phyloP scores from a whole-genome alignment of 345 rosid genomes.

The Linum tenue region DNA sequence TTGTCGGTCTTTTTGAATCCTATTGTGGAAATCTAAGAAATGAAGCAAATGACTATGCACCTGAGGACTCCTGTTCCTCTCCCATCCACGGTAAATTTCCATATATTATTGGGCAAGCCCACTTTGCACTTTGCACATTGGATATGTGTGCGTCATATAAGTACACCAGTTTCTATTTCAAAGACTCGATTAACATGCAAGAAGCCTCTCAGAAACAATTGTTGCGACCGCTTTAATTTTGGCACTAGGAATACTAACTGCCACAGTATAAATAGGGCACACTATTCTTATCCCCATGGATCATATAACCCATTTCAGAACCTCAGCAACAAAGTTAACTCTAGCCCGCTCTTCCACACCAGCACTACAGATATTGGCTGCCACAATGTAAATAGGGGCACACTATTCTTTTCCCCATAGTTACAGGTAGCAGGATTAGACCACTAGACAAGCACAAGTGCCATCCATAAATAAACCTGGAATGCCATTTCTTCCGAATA shows the following conservation, averaged over 20 bases:
- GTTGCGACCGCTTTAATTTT: neutral
- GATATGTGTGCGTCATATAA: too few species aligned
- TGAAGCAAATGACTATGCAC: too few species aligned
- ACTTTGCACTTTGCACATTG: neutral
- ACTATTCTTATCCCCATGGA: neutral
- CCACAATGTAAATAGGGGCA: neutral
- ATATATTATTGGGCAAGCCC: neutral
- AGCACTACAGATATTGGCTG: neutral
- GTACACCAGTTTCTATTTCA: neutral
- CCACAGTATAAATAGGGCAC: neutral
- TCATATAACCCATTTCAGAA: too few species aligned
- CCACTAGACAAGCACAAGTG: neutral
- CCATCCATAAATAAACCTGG: neutral
- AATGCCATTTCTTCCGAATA: too few species aligned
- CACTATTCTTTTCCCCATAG: neutral
- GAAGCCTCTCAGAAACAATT: neutral
- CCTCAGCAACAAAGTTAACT: too few species aligned
- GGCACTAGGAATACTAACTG: neutral
- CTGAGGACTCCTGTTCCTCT: too few species aligned
- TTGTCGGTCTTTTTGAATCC: neutral
- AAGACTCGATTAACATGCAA: neutral
- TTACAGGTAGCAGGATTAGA: neutral
- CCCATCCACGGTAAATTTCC: too few species aligned
- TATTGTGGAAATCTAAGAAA: too few species aligned
- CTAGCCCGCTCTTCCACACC: too few species aligned